Base-by-base conservation (phyloP, 2,329 filamentous ascomycete genomes). In the Penicillium sp. region DNA sequence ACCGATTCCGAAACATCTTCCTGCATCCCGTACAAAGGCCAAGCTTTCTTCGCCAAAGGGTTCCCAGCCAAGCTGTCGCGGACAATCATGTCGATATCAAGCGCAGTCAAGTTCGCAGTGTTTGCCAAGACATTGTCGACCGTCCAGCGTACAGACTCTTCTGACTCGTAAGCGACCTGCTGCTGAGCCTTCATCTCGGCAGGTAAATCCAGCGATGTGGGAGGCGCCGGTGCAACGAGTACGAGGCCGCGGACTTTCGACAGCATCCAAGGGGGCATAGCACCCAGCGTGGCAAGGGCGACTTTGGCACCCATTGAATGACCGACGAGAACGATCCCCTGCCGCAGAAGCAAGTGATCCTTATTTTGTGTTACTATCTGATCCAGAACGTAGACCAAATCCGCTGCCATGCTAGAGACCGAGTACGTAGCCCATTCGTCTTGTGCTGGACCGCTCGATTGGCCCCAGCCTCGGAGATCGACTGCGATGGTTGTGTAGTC, bases 241-340 rank as follows among this genome's bases (percentile, higher is more conserved):
- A n/a, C n/a, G n/a, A n/a, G n/a, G 0, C 44, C 60, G 46, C 2
- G 60, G 49, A 24, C 47, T n/a, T 2, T 18, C 4, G 30, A 6
- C 7, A n/a, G 30, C 2, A 33, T 13, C 14, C 30, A n/a, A 22
- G 20, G 20, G 20, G 20, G 20, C 20, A 22, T 74, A 14, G 65
- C 72, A 3, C 73, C 72, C 72, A 75, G n/a, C n/a, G n/a, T n/a
- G n/a, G n/a, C n/a, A n/a, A n/a, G n/a, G n/a, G n/a, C n/a, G n/a
- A n/a, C n/a, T n/a, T n/a, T n/a, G n/a, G n/a, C n/a, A n/a, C 73
- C 72, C 72, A 75, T 75, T 0, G 70, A 73, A 54, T 74, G 68
- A 2, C 70, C 69, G 33, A 73, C 50, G 3, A 74, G 55, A 18
- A 74, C 53, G 33, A 72, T 62, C 1, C 63, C 59, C 5, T 35